These are phyloP conservation scores for Geranomyces michiganensis DNA, from an alignment of 192 early-diverging fungal genomes.

Conservation along the genomic window DNA sequence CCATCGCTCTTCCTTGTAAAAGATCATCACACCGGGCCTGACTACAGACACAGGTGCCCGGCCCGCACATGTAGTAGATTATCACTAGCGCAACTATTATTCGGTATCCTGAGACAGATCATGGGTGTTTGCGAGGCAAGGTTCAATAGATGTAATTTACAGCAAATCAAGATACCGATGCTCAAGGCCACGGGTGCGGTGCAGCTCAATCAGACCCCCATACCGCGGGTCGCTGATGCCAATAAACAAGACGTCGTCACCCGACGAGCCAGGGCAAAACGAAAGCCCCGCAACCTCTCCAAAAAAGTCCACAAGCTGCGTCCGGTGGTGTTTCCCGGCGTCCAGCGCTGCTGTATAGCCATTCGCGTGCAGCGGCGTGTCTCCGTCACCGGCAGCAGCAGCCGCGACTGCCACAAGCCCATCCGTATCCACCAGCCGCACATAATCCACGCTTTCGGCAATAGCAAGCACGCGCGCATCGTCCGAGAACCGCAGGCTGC, in stretches of 20 bases:
- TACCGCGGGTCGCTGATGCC: constrained; percentile 51
- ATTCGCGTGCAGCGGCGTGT: too few species aligned
- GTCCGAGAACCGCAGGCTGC: constrained; percentile 61
- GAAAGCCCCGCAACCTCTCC: constrained; percentile 70
- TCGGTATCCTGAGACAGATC: too few species aligned
- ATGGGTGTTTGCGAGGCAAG: too few species aligned
- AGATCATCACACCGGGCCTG: too few species aligned
- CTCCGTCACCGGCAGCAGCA: not conserved
- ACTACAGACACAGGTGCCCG: too few species aligned
- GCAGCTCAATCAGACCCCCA: constrained; percentile 17
- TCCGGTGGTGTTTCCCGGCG: too few species aligned
- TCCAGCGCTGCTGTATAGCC: not conserved
- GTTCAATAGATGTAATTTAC: too few species aligned
- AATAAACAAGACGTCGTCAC: constrained; percentile 51
- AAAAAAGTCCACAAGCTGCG: constrained; percentile 71
- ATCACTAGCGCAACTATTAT: too few species aligned
- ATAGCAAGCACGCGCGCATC: constrained; percentile 57
- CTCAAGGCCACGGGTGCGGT: too few species aligned
- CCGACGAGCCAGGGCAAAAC: constrained; percentile 52
- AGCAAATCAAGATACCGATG: too few species aligned
- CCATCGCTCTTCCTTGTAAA: too few species aligned
- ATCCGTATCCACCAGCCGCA: constrained; percentile 58
- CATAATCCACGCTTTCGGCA: constrained; percentile 69
- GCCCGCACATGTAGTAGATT: too few species aligned
- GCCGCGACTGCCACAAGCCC: not conserved